Percentiles rank a stretch among this genome's conserved stretches.
phyloP scores from a whole-genome alignment of 163 green algal genomes.

The Scenedesmus sp. region DNA sequence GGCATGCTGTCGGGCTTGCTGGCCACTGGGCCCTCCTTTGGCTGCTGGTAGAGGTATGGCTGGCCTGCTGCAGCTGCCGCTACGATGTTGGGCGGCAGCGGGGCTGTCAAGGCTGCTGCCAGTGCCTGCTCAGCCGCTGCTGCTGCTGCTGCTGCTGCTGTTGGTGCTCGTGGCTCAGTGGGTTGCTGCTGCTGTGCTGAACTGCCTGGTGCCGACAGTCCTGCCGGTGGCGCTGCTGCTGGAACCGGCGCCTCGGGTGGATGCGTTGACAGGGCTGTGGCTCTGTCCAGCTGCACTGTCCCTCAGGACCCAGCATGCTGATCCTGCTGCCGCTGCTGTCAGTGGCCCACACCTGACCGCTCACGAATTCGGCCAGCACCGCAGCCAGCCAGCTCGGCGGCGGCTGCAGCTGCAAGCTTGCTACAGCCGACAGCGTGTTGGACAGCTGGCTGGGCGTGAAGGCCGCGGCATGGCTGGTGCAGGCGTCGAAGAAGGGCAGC shows the following conservation, averaged over 20 bases:
- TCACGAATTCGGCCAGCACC: neutral
- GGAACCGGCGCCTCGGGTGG: neutral
- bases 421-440: conserved; percentile 13
- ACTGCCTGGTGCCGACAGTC: too few species aligned
- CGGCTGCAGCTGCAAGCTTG: conserved; percentile 1
- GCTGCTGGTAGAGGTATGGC: conserved; percentile 2
- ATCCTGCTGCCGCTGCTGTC: neutral
- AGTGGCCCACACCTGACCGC: neutral
- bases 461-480: neutral
- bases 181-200: neutral
- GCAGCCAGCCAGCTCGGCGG: neutral
- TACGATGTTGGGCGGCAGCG: neutral
- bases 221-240: neutral
- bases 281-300: neutral
- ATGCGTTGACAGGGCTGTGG: neutral
- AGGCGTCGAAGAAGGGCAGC: neutral
- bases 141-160: neutral
- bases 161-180: too few species aligned
- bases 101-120: neutral
- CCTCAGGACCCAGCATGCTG: neutral
- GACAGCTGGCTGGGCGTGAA: neutral
- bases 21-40: conserved; percentile 1
- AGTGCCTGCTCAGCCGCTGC: neutral
- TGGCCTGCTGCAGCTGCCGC: conserved; percentile 11
- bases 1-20: neutral